Percentiles rank a stretch among this genome's conserved stretches.
Evolutionary conservation across 2,329 filamentous ascomycete species (phyloP).

Genomic region (Neophaeococcomyces aloes): DNA sequence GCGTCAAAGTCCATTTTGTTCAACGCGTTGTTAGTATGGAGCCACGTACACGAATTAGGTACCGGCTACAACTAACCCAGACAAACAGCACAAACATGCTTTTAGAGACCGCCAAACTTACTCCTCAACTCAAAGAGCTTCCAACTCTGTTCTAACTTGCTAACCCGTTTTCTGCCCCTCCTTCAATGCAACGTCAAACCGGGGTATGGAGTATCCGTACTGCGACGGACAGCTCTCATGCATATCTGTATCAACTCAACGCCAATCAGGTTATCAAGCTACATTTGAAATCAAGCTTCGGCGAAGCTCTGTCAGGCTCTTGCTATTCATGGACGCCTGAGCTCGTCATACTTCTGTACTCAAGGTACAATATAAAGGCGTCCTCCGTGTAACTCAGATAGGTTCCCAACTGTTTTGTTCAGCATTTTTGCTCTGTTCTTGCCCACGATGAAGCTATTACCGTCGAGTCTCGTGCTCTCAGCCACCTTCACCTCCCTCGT

Average conservation of each 20-base stretch:
- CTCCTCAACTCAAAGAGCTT: too few relatives aligned
- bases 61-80: too few relatives aligned
- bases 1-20: too few relatives aligned
- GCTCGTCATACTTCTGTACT: neutral
- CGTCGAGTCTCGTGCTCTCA: neutral
- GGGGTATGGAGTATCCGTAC: neutral
- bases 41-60: too few relatives aligned
- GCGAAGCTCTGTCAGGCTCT: conserved; percentile 2
- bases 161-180: neutral
- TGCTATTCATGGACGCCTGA: neutral
- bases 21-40: too few relatives aligned
- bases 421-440: neutral
- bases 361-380: neutral
- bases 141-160: too few relatives aligned
- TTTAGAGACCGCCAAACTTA: too few relatives aligned
- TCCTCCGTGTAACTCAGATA: neutral
- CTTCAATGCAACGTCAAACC: neutral
- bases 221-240: neutral
- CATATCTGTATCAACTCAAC: neutral
- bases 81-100: too few relatives aligned
- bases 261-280: too few relatives aligned
- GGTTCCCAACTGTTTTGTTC: neutral
- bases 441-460: conserved; percentile 2
- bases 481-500: neutral
- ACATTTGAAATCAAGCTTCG: neutral